phyloP scores from a whole-genome alignment of 805 yeast species.

The Torulaspora maleeae region DNA sequence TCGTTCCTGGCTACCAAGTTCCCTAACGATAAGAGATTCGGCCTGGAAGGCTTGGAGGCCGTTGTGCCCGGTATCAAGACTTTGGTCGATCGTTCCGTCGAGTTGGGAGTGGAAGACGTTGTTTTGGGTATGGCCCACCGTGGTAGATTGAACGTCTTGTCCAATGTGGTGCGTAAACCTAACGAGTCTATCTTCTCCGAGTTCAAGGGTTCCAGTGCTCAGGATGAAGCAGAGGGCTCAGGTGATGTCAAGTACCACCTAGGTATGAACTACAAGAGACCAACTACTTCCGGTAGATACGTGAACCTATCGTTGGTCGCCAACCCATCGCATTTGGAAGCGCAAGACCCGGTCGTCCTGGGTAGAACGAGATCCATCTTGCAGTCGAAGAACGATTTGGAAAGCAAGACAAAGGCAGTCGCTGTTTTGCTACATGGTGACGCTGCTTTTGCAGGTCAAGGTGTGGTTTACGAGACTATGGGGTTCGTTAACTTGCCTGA shows the following conservation, averaged over 20 bases:
- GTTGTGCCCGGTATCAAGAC: constrained; percentile 97
- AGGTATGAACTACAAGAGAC: constrained; percentile 99
- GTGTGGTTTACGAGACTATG: constrained; percentile 98
- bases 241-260: constrained; percentile 99
- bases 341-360: constrained; percentile 97
- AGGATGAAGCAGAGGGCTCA: constrained; percentile 78
- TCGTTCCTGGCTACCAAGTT: constrained; percentile 87
- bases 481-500: constrained; percentile 91
- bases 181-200: constrained; percentile 96
- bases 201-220: constrained; percentile 84
- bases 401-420: constrained; percentile 79
- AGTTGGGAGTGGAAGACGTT: constrained; percentile 88
- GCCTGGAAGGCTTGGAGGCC: constrained; percentile 97
- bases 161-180: constrained; percentile 97
- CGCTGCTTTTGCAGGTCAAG: constrained; percentile 98
- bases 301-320: constrained; percentile 96
- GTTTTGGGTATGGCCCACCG: constrained; percentile 99
- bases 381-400: constrained; percentile 84
- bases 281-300: constrained; percentile 96
- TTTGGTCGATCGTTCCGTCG: constrained; percentile 88
- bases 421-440: constrained; percentile 96
- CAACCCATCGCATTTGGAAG: constrained; percentile 98
- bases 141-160: constrained; percentile 96
- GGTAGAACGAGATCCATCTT: constrained; percentile 97
- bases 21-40: constrained; percentile 98